Evolutionary conservation across 1,139 yeast species (phyloP).

Genomic region (Scheffersomyces parashehatae): DNA sequence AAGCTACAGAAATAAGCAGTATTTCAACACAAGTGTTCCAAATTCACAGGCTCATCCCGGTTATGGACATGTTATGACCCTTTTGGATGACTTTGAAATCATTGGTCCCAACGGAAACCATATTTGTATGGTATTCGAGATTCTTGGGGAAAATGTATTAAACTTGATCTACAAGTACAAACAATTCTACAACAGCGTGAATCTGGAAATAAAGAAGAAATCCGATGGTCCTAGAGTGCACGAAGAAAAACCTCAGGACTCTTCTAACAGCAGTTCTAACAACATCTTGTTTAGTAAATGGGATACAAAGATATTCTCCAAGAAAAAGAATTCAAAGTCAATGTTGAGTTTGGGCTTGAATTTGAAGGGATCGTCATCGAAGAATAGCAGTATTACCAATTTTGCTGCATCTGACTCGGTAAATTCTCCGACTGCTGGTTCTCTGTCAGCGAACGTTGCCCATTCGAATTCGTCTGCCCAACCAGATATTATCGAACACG

Average conservation of each 20-base stretch:
- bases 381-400: not conserved
- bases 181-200: conserved; percentile 27
- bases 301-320: conserved; percentile 18
- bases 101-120: conserved; percentile 76
- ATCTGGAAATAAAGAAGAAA: conserved; percentile 8
- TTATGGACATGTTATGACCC: conserved; percentile 60
- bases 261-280: conserved; percentile 2
- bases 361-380: conserved; percentile 7
- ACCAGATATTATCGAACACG: not conserved
- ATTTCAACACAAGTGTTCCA: conserved; percentile 21
- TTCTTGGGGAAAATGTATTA: conserved; percentile 76
- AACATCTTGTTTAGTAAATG: conserved; percentile 20
- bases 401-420: not conserved
- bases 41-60: conserved; percentile 60
- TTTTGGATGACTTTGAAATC: conserved; percentile 67
- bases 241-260: conserved; percentile 1
- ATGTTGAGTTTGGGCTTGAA: conserved; percentile 27
- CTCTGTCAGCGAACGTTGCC: not conserved
- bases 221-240: not conserved
- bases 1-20: conserved; percentile 8
- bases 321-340: conserved; percentile 24
- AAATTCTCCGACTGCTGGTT: not conserved
- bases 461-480: not conserved
- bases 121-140: conserved; percentile 87
- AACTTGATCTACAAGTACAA: conserved; percentile 68